Percentiles rank a stretch among this genome's conserved stretches.
Evolutionary conservation across 495 filamentous ascomycete genomes (phyloP).

Genomic region (Talaromyces stipitatus): DNA sequence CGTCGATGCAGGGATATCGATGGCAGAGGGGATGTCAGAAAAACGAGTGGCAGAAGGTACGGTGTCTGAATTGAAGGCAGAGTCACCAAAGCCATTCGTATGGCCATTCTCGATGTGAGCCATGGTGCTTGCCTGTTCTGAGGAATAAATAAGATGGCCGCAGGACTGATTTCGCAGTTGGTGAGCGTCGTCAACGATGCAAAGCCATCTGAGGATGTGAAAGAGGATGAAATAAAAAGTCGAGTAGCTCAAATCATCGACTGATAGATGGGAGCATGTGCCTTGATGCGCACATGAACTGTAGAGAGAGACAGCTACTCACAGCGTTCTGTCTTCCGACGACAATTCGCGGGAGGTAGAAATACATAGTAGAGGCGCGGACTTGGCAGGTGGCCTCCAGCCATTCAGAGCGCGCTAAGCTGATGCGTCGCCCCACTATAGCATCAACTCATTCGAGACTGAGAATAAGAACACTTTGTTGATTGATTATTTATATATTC

Average conservation of each 20-base stretch:
- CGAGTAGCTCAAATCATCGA: background rate
- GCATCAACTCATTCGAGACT: background rate
- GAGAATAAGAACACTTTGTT: background rate
- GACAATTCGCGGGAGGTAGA: background rate
- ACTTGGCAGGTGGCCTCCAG: background rate
- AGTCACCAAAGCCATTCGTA: conserved; percentile 41
- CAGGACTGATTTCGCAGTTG: background rate
- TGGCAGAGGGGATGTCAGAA: conserved; percentile 77
- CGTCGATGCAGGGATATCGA: conserved; percentile 82
- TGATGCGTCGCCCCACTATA: background rate
- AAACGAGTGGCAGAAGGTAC: conserved; percentile 50
- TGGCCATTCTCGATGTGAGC: conserved; percentile 47
- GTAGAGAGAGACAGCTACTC: background rate
- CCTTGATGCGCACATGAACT: background rate
- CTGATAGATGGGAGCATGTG: background rate
- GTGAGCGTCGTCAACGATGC: background rate
- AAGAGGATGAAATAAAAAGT: background rate
- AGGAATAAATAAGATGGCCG: background rate
- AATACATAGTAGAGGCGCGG: background rate
- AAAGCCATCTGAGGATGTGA: background rate
- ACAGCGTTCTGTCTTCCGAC: background rate
- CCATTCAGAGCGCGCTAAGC: background rate
- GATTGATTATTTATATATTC: background rate
- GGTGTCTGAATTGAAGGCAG: conserved; percentile 15
- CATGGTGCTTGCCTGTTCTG: conserved; percentile 28